Evolutionary conservation across 116 monocot genomes (phyloP).

Genomic region (Posidonia oceanica): DNA sequence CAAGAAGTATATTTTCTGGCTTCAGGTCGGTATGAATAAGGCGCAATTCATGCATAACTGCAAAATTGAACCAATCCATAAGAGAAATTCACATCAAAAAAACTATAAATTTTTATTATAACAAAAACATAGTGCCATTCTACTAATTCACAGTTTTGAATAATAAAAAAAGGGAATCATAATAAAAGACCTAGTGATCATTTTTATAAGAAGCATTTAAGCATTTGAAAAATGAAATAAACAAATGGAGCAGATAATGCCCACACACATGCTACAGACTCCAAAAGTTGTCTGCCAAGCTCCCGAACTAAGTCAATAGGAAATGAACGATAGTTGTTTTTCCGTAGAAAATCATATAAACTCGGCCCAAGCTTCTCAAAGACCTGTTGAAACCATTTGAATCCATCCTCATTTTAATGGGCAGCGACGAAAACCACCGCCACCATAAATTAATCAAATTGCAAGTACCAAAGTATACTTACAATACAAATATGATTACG

Average conservation of each 20-base stretch:
- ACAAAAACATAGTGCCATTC: neutral
- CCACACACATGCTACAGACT: constrained; percentile 89
- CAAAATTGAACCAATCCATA: constrained; percentile 6
- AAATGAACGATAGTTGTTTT: constrained; percentile 89
- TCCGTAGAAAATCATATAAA: constrained; percentile 90
- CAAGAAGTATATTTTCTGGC: constrained; percentile 95
- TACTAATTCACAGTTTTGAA: neutral
- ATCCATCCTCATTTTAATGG: constrained; percentile 17
- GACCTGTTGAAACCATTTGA: constrained; percentile 57
- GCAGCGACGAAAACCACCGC: constrained; percentile 19
- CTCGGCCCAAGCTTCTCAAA: constrained; percentile 99
- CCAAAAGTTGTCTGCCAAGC: constrained; percentile 93
- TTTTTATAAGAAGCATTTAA: neutral
- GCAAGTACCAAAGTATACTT: constrained; percentile 54
- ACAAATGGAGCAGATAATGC: constrained; percentile 14
- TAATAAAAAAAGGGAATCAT: neutral
- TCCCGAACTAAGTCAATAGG: constrained; percentile 95
- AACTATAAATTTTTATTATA: neutral
- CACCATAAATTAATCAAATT: constrained; percentile 23
- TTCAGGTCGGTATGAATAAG: constrained; percentile 98
- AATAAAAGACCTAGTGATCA: neutral
- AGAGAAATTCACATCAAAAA: neutral
- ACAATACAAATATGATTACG: constrained; percentile 99
- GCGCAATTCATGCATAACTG: constrained; percentile 94
- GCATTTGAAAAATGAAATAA: neutral